These are phyloP conservation scores for Tuber melanosporum DNA, from an alignment of 495 filamentous ascomycete genomes.

Conservation along the genomic window DNA sequence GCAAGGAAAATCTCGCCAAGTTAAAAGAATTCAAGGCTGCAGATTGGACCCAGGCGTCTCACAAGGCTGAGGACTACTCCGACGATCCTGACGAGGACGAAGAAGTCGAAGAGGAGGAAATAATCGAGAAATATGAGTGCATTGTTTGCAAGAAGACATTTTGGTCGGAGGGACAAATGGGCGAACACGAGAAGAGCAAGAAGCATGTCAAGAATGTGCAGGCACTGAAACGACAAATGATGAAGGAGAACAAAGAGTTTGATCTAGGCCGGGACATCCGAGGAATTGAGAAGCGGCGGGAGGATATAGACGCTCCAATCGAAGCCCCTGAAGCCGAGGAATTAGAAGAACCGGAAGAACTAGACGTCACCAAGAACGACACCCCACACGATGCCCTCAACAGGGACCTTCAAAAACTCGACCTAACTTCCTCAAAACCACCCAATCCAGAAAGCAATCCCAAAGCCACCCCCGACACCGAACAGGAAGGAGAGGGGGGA, in stretches of 20 bases:
- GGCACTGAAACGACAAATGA: slow-evolving; percentile 74
- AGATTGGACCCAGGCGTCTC: slow-evolving; percentile 65
- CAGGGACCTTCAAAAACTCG: background rate
- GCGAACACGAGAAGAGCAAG: slow-evolving; percentile 93
- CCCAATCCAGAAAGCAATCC: background rate
- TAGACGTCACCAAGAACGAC: background rate
- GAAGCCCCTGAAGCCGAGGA: slow-evolving; percentile 36
- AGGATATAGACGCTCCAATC: slow-evolving; percentile 49
- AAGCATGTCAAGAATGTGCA: slow-evolving; percentile 84
- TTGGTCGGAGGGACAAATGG: slow-evolving; percentile 85
- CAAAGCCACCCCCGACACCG: background rate
- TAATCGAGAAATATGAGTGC: slow-evolving; percentile 68
- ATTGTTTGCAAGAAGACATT: slow-evolving; percentile 87
- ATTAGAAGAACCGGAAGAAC: slow-evolving; percentile 10
- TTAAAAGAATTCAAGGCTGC: slow-evolving; percentile 60
- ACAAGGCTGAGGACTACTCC: slow-evolving; percentile 32
- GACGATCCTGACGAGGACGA: slow-evolving; percentile 52
- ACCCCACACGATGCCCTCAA: background rate
- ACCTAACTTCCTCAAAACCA: slow-evolving; percentile 8
- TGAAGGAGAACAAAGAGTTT: slow-evolving; percentile 59
- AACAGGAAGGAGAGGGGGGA: slow-evolving; percentile 6
- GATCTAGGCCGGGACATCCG: slow-evolving; percentile 47
- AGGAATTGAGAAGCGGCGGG: slow-evolving; percentile 33
- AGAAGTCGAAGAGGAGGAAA: slow-evolving; percentile 49
- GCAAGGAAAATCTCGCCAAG: slow-evolving; percentile 73